Evolutionary conservation across 2,329 filamentous ascomycete species (phyloP).

Genomic region (Alternaria alternata): DNA sequence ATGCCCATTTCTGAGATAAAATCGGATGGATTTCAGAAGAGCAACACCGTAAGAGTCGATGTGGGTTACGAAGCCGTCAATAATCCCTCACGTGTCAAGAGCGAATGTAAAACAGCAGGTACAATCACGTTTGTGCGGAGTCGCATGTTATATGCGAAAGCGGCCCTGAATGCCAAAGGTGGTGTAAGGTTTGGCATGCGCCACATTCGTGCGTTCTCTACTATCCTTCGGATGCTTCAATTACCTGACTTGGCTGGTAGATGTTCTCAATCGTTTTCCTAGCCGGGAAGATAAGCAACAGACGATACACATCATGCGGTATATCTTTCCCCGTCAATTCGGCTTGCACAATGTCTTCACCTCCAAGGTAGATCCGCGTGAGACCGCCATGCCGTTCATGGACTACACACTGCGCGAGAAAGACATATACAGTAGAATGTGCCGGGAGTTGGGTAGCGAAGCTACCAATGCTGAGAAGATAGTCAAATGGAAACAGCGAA

Average conservation of each 20-base stretch:
- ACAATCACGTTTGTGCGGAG: slow-evolving; percentile 80
- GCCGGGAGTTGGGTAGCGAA: slow-evolving; percentile 25
- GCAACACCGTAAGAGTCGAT: not conserved
- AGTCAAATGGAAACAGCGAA: slow-evolving; percentile 47
- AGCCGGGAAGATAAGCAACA: slow-evolving; percentile 59
- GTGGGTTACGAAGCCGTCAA: not conserved
- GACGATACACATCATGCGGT: slow-evolving; percentile 80
- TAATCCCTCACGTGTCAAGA: slow-evolving; percentile 7
- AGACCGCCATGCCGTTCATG: slow-evolving; percentile 77
- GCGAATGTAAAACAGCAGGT: slow-evolving; percentile 51
- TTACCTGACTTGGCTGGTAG: slow-evolving; percentile 56
- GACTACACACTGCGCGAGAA: slow-evolving; percentile 87
- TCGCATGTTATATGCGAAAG: slow-evolving; percentile 84
- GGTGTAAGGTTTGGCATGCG: slow-evolving; percentile 76
- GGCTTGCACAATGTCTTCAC: slow-evolving; percentile 92
- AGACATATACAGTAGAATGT: slow-evolving; percentile 67
- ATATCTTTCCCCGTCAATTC: slow-evolving; percentile 93
- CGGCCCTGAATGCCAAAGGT: slow-evolving; percentile 73
- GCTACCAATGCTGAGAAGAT: slow-evolving; percentile 27
- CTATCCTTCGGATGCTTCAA: not conserved
- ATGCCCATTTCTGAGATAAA: slow-evolving; percentile 61
- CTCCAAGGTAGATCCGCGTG: slow-evolving; percentile 67
- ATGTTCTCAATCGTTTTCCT: slow-evolving; percentile 79
- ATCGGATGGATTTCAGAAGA: slow-evolving; percentile 16
- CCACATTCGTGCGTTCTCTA: slow-evolving; percentile 73